A percentile compares a stretch with the other conserved stretches of the same genome.
phyloP scores from a whole-genome alignment of 139 green algal species.

The Zygnema circumcarinatum region DNA sequence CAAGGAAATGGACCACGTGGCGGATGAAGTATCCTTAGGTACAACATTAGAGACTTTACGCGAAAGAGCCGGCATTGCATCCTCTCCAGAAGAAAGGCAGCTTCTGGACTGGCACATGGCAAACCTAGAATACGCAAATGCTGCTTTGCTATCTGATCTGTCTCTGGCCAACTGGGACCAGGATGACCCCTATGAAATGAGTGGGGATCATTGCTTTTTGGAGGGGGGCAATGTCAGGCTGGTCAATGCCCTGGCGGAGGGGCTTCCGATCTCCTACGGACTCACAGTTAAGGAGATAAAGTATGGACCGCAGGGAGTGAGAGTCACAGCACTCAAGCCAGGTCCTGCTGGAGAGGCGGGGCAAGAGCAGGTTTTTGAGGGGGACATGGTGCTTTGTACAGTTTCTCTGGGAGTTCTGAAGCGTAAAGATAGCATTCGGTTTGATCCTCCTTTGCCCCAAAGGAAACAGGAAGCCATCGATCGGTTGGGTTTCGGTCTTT shows the following conservation, averaged over 20 bases:
- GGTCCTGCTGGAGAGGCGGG: conserved; percentile 13
- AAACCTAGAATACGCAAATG: conserved; percentile 98
- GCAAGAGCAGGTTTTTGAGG: conserved; percentile 27
- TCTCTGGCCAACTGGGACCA: conserved; percentile 84
- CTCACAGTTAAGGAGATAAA: conserved; percentile 35
- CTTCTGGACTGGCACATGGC: conserved; percentile 94
- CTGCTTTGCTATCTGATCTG: conserved; percentile 67
- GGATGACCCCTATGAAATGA: conserved; percentile 87
- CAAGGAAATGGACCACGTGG: conserved; percentile 20
- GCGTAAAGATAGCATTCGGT: conserved; percentile 63
- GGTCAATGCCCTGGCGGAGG: conserved; percentile 75
- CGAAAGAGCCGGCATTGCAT: conserved; percentile 3
- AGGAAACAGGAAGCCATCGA: conserved; percentile 84
- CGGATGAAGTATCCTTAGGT: conserved; percentile 65
- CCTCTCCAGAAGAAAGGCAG: conserved; percentile 46
- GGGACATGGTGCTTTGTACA: conserved; percentile 72
- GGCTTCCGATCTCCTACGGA: conserved; percentile 84
- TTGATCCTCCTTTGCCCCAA: conserved; percentile 81
- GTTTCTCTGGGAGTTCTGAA: conserved; percentile 84
- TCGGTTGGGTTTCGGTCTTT: conserved; percentile 81
- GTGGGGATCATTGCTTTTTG: conserved; percentile 71
- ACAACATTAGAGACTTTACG: conserved; percentile 71
- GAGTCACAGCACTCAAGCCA: conserved; percentile 26
- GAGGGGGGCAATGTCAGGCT: conserved; percentile 86
- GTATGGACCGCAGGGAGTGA: conserved; percentile 46